Conservation (phyloP, 805 yeast species). For the Suhomyces sp. region DNA sequence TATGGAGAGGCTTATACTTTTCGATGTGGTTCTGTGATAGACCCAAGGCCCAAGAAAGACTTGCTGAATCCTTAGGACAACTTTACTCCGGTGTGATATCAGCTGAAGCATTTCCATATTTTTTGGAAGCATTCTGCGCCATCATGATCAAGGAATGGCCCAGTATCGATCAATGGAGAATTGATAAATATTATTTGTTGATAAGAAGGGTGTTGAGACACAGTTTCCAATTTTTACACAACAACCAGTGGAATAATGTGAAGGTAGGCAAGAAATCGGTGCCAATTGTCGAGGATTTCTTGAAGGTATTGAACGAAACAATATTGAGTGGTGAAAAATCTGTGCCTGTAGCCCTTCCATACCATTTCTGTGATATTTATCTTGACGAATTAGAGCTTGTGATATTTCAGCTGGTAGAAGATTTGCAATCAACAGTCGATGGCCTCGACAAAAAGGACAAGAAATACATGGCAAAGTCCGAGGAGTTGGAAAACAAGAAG, state of each 20-base stretch:
- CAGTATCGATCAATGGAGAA: conserved; percentile 75
- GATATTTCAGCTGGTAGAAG: conserved; percentile 47
- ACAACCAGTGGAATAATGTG: conserved; percentile 52
- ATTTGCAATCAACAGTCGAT: conserved; percentile 40
- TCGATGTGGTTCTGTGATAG: conserved; percentile 97
- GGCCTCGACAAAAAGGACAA: conserved; percentile 28
- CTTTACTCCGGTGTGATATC: conserved; percentile 46
- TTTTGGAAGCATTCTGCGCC: conserved; percentile 76
- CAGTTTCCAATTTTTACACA: conserved; percentile 54
- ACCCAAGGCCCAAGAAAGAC: conserved; percentile 84
- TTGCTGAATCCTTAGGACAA: conserved; percentile 71
- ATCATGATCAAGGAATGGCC: conserved; percentile 82
- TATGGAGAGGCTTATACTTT: conserved; percentile 95
- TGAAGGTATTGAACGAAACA: conserved; percentile 38
- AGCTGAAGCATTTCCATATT: conserved; percentile 41
- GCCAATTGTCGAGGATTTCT: conserved; percentile 43
- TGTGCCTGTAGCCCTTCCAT: conserved; percentile 72
- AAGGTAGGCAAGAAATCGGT: conserved; percentile 47
- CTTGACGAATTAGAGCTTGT: conserved; percentile 79
- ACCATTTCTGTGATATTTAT: conserved; percentile 80
- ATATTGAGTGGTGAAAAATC: conserved; percentile 59
- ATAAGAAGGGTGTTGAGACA: conserved; percentile 73
- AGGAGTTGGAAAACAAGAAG: conserved; percentile 25
- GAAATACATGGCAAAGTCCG: conserved; percentile 28
- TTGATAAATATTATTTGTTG: conserved; percentile 81